phyloP scores from a whole-genome alignment of 805 yeast genomes.

The Wickerhamomyces rabaulensis region DNA sequence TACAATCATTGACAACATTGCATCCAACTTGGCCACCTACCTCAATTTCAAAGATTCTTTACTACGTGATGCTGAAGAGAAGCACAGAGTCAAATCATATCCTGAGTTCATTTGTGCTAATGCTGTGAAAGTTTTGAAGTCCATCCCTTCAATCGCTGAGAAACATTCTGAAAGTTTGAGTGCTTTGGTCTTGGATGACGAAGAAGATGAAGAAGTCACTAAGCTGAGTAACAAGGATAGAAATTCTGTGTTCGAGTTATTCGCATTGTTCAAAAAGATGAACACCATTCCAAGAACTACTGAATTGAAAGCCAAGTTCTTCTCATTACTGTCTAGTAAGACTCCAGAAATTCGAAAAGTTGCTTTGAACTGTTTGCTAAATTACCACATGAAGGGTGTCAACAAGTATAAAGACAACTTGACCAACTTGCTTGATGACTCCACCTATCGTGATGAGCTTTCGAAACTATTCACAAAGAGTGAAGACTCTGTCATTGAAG shows the following conservation, averaged over 20 bases:
- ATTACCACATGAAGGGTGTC: slow-evolving; percentile 53
- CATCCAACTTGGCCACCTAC: slow-evolving; percentile 7
- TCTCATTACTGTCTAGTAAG: slow-evolving; percentile 57
- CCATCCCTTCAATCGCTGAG: slow-evolving; percentile 69
- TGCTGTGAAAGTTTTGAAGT: slow-evolving; percentile 49
- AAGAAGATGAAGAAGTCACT: slow-evolving; percentile 14
- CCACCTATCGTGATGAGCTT: slow-evolving; percentile 80
- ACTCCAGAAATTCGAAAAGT: slow-evolving; percentile 59
- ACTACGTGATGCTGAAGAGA: slow-evolving; percentile 10
- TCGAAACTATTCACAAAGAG: slow-evolving; percentile 52
- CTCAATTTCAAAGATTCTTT: slow-evolving; percentile 7
- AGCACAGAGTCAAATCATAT: slow-evolving; percentile 3
- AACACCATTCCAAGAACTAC: slow-evolving; percentile 46
- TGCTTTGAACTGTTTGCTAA: slow-evolving; percentile 65
- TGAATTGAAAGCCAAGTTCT: slow-evolving; percentile 46
- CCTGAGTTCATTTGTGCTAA: slow-evolving; percentile 37
- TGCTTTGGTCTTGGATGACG: slow-evolving; percentile 45
- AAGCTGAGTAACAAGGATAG: slow-evolving; percentile 49
- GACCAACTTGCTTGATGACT: slow-evolving; percentile 72
- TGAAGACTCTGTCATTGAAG: slow-evolving; percentile 51
- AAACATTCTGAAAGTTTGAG: slow-evolving; percentile 48
- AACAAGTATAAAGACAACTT: slow-evolving; percentile 70
- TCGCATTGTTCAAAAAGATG: slow-evolving; percentile 61
- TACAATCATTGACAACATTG: slow-evolving; percentile 8
- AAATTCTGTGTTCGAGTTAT: slow-evolving; percentile 52